phyloP scores from a whole-genome alignment of 257 asterid species.

The Salvia miltiorrhiza region DNA sequence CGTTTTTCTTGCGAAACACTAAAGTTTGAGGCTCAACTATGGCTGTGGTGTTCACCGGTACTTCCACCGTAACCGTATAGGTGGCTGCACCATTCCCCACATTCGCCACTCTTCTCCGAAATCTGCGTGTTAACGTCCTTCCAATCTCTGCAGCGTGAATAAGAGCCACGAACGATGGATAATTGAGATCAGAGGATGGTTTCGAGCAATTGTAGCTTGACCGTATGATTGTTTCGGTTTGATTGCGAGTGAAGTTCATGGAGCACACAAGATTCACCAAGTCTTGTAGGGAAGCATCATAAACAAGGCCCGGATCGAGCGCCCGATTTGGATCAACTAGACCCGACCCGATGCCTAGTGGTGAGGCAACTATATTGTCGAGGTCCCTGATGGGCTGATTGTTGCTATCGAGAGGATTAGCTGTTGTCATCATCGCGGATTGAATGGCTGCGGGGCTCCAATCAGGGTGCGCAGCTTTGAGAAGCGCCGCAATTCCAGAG shows the following conservation, averaged over 20 bases:
- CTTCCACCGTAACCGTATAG: slow-evolving; percentile 20
- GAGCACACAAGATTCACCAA: slow-evolving; percentile 39
- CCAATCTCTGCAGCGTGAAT: not conserved
- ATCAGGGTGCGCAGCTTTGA: slow-evolving; percentile 35
- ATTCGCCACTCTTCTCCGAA: slow-evolving; percentile 34
- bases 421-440: slow-evolving; percentile 51
- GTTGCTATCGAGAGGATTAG: slow-evolving; percentile 34
- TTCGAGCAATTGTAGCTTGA: slow-evolving; percentile 37
- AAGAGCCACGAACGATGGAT: slow-evolving; percentile 39
- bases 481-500: slow-evolving; percentile 36
- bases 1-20: slow-evolving; percentile 28
- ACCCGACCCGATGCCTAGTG: slow-evolving; percentile 40
- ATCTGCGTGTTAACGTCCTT: slow-evolving; percentile 9
- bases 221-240: slow-evolving; percentile 29
- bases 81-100: slow-evolving; percentile 38
- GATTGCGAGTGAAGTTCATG: slow-evolving; percentile 37
- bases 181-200: slow-evolving; percentile 37
- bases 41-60: slow-evolving; percentile 22
- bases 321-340: slow-evolving; percentile 22
- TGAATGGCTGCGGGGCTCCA: slow-evolving; percentile 47
- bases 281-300: slow-evolving; percentile 29
- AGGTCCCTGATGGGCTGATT: slow-evolving; percentile 28
- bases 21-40: slow-evolving; percentile 23
- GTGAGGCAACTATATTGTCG: not conserved
- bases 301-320: slow-evolving; percentile 32